Percentiles rank a stretch among this genome's conserved stretches.
These are phyloP conservation scores for Cicer arietinum DNA, from an alignment of 306 rosid species.

Conservation along the genomic window DNA sequence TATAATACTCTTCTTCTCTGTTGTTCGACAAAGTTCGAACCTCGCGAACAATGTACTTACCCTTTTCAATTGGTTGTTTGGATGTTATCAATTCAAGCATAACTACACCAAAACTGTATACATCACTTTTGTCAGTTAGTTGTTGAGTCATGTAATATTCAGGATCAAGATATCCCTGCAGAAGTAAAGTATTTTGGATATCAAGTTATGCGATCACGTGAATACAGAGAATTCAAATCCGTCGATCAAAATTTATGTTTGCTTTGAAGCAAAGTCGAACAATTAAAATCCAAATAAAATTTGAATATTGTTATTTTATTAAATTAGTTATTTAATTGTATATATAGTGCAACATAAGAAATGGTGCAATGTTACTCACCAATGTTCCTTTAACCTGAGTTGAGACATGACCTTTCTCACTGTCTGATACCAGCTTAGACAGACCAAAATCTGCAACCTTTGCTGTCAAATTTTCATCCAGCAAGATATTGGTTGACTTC, in stretches of 20 bases:
- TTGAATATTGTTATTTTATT: not conserved
- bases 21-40: slow-evolving; percentile 55
- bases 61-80: slow-evolving; percentile 84
- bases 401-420: slow-evolving; percentile 83
- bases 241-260: not conserved
- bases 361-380: slow-evolving; percentile 54
- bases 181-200: slow-evolving; percentile 26
- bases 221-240: not conserved
- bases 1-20: slow-evolving; percentile 65
- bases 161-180: slow-evolving; percentile 93
- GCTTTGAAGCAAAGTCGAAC: slow-evolving; percentile 20
- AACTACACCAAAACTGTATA: slow-evolving; percentile 90
- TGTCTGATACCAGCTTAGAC: slow-evolving; percentile 79
- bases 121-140: slow-evolving; percentile 85
- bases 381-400: slow-evolving; percentile 96
- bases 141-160: slow-evolving; percentile 96
- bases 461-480: slow-evolving; percentile 82
- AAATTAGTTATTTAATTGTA: not conserved
- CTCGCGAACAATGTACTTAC: slow-evolving; percentile 83
- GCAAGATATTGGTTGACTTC: slow-evolving; percentile 77
- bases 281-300: slow-evolving; percentile 9
- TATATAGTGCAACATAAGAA: slow-evolving; percentile 5
- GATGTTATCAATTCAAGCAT: slow-evolving; percentile 87
- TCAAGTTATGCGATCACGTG: not conserved
- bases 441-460: slow-evolving; percentile 98